Evolutionary conservation across 768 basidiomycete species (phyloP).

Genomic region (Neoboletus brunneissimus): DNA sequence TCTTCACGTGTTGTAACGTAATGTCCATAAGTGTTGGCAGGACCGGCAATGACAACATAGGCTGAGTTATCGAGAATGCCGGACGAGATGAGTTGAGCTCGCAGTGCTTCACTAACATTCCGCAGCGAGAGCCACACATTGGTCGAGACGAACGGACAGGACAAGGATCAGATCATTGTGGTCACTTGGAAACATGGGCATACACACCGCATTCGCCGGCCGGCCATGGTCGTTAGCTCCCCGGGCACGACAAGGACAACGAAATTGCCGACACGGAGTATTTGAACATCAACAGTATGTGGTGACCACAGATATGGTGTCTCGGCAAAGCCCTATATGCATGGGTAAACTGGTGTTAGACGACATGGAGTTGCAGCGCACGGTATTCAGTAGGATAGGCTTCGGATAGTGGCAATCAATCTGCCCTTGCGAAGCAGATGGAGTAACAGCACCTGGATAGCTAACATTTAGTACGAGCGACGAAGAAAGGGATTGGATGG

Average conservation of each 20-base stretch:
- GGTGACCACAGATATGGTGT: slow-evolving; percentile 74
- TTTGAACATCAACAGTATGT: slow-evolving; percentile 70
- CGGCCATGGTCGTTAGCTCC: slow-evolving; percentile 82
- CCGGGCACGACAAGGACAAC: slow-evolving; percentile 76
- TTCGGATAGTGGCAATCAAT: slow-evolving; percentile 72
- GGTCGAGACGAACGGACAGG: background rate
- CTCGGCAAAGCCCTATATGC: slow-evolving; percentile 55
- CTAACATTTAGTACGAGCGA: background rate
- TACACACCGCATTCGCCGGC: slow-evolving; percentile 65
- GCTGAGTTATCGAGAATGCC: slow-evolving; percentile 64
- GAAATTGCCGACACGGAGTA: slow-evolving; percentile 72
- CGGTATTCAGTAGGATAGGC: slow-evolving; percentile 72
- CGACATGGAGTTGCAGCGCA: background rate
- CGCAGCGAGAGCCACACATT: no score
- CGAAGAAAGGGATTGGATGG: background rate
- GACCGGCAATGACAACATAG: slow-evolving; percentile 75
- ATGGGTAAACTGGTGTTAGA: slow-evolving; percentile 18
- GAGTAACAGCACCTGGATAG: slow-evolving; percentile 45
- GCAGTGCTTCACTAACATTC: slow-evolving; percentile 57
- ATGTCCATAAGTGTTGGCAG: slow-evolving; percentile 79
- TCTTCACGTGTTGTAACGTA: slow-evolving; percentile 74
- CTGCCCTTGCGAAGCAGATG: slow-evolving; percentile 58
- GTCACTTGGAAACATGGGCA: background rate
- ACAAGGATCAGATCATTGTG: slow-evolving; percentile 1
- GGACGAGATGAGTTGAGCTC: slow-evolving; percentile 58